phyloP scores from a whole-genome alignment of 2,329 filamentous ascomycete species.

The Parafenestella ontariensis region DNA sequence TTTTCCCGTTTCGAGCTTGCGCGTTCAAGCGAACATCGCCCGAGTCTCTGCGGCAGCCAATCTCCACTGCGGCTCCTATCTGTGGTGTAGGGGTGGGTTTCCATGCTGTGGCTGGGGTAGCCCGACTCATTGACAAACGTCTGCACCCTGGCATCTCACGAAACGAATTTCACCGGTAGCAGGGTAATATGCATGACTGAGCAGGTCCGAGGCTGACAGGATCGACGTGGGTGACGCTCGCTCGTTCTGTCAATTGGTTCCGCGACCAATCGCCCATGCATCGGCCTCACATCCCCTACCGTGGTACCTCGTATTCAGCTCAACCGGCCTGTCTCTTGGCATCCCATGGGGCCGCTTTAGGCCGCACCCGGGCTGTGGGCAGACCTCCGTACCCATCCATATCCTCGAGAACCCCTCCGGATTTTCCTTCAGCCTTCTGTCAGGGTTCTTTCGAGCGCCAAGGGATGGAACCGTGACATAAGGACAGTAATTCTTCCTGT shows the following conservation, averaged over 20 bases:
- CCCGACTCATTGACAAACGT: too few relatives aligned
- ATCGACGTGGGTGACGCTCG: conserved; percentile 8
- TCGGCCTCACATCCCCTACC: conserved; percentile 11
- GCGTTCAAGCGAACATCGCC: conserved; percentile 3
- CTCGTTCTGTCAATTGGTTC: conserved; percentile 17
- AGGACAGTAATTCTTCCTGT: neutral
- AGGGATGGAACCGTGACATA: neutral
- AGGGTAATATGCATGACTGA: too few relatives aligned
- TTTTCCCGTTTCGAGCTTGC: conserved; percentile 12
- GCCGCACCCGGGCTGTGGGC: conserved; percentile 2
- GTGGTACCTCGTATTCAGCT: conserved; percentile 21
- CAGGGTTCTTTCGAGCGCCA: neutral
- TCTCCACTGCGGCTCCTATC: neutral
- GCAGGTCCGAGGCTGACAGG: conserved; percentile 16
- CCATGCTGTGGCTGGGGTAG: neutral
- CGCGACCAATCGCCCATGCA: conserved; percentile 5
- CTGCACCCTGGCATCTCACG: too few relatives aligned
- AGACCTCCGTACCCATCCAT: neutral
- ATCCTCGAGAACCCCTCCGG: neutral
- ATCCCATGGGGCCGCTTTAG: conserved; percentile 7
- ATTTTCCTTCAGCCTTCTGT: neutral
- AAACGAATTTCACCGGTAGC: too few relatives aligned
- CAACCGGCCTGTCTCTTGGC: conserved; percentile 1
- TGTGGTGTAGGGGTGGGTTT: conserved; percentile 3
- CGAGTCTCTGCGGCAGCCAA: neutral